phyloP scores from a whole-genome alignment of 176 grass and related monocot genomes.

The Oryza glumipatula region DNA sequence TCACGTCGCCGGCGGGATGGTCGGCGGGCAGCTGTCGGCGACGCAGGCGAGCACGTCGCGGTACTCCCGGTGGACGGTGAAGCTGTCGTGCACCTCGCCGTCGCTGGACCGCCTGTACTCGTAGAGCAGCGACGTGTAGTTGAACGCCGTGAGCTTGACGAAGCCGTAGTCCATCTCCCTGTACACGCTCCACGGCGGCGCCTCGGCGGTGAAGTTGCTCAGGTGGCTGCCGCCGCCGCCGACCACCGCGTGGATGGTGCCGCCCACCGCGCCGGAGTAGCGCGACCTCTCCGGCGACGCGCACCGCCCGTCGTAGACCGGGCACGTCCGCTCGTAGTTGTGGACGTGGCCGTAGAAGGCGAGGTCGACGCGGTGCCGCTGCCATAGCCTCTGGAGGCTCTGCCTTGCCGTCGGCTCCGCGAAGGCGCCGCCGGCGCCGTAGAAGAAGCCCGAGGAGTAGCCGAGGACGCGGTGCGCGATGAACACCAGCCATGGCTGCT shows the following conservation, averaged over 20 bases:
- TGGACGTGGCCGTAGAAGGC: constrained; percentile 87
- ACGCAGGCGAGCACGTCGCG: constrained; percentile 69
- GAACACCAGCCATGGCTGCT: constrained; percentile 90
- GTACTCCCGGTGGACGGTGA: constrained; percentile 72
- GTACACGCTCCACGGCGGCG: constrained; percentile 74
- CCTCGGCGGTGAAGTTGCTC: constrained; percentile 48
- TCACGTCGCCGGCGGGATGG: constrained; percentile 33
- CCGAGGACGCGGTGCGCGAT: constrained; percentile 83
- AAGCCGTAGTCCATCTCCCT: constrained; percentile 77
- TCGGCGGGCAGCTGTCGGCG: constrained; percentile 62
- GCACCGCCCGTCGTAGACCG: constrained; percentile 59
- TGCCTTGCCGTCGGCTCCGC: constrained; percentile 72
- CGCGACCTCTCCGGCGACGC: constrained; percentile 41
- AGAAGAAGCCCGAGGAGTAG: constrained; percentile 66
- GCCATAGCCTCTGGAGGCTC: constrained; percentile 78
- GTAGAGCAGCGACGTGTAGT: constrained; percentile 65
- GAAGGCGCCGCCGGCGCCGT: constrained; percentile 50
- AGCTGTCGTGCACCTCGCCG: constrained; percentile 70
- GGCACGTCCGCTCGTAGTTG: constrained; percentile 90
- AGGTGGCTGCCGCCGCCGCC: constrained; percentile 82
- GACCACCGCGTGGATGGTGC: constrained; percentile 75
- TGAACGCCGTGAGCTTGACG: constrained; percentile 80
- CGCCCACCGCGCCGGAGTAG: constrained; percentile 58
- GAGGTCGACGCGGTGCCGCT: constrained; percentile 69
- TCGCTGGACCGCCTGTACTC: constrained; percentile 80